A percentile compares a stretch with the other conserved stretches of the same genome.
phyloP scores from a whole-genome alignment of 2,329 filamentous ascomycete species.

The Alternaria burnsii region DNA sequence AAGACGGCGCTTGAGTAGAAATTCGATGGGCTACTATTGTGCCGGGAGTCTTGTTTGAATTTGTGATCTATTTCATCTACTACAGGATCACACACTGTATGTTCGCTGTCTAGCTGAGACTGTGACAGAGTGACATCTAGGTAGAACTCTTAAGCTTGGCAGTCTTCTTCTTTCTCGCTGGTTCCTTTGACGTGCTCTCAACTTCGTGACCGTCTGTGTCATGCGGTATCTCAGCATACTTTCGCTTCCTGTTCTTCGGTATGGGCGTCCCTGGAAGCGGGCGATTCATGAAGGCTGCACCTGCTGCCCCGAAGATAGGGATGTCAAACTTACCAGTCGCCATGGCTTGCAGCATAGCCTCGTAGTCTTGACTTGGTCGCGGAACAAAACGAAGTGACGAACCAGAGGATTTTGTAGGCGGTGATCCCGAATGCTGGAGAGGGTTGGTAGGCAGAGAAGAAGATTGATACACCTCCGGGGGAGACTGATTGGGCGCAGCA shows the following conservation, averaged over 20 bases:
- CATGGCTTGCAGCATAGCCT: neutral
- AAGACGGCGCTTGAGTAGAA: neutral
- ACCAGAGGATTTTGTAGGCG: neutral
- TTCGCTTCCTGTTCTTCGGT: neutral
- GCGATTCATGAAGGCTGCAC: neutral
- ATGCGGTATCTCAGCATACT: neutral
- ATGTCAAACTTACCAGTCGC: neutral
- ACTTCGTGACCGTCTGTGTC: fast-evolving
- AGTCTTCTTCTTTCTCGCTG: neutral
- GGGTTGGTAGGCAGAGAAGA: neutral
- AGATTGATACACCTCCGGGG: neutral
- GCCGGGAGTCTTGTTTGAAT: neutral
- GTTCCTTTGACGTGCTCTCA: neutral
- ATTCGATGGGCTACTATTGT: neutral
- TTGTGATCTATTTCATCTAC: neutral
- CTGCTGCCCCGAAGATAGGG: neutral
- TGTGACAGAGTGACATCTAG: neutral
- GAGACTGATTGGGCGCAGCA: neutral
- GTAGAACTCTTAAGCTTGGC: neutral
- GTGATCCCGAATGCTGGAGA: neutral
- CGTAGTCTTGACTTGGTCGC: neutral
- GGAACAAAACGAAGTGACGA: neutral
- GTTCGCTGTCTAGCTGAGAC: neutral
- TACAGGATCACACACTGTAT: fast-evolving
- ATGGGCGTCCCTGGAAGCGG: neutral